Base-by-base conservation (phyloP, 805 yeast species). In the Komagataella populi region DNA sequence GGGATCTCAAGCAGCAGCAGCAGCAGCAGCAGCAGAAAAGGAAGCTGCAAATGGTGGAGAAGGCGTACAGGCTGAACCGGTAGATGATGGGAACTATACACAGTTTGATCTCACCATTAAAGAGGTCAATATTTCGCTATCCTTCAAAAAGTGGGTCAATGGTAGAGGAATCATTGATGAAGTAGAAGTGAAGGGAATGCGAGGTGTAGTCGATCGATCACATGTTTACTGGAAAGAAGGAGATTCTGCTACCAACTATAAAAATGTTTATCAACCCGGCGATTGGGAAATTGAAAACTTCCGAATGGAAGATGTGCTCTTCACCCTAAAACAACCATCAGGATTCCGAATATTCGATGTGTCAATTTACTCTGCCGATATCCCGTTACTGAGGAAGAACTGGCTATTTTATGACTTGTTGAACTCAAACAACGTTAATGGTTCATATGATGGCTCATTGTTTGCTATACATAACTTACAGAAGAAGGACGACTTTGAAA, bases 61-160 rank as follows among this genome's bases (percentile, higher is more conserved):
- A 70, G 17, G 16, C 44, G 36, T 10, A 16, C 58, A 58, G 8
- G 48, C 49, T n/a, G 58, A 54, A 2, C 46, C 23, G 7, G 71
- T 69, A 51, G 96, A 85, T 58, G 96, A 89, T 62, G 98, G 97
- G 1, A 93, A 93, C 66, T 93, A 90, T 66, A 91, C 99, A 0
- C 99, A 93, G 63, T 93, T 84, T 63, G 99, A 93, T 64, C 64
- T 93, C 45, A 87, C 95, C 0, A 84, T 93, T 14, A 96, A 91
- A 53, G 85, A 84, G 57, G 83, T 90, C 10, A 82, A 83, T 50
- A 77, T 93, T 0, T 81, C 95, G 1, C 68, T 93, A 16, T 85
- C 95, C 10, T 79, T 93, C 57, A 72, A 78, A 50, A 87, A 88
- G 60, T 93, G 97, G 95, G 69, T 93, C 50, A 83, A 86, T 58